A percentile compares a stretch with the other conserved stretches of the same genome.
phyloP scores from a whole-genome alignment of 768 basidiomycete species.

The Agrocybe chaxingu region DNA sequence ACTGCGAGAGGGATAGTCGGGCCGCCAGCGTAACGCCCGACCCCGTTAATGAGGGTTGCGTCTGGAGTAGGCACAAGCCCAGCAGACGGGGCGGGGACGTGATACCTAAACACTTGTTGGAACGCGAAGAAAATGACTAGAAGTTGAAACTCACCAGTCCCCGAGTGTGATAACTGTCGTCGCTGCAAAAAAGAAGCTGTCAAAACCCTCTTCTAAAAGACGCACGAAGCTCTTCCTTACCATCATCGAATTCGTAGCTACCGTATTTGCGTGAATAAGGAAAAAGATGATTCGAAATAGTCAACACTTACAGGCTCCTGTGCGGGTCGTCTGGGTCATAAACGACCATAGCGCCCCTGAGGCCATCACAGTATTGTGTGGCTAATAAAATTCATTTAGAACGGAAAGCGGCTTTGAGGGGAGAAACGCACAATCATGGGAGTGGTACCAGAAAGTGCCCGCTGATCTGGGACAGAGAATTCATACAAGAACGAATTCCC shows the following conservation, averaged over 20 bases:
- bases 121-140: background rate
- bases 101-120: constrained; percentile 21
- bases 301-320: constrained; percentile 8
- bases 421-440: constrained; percentile 26
- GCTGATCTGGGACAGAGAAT: constrained; percentile 26
- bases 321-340: constrained; percentile 24
- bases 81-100: constrained; percentile 21
- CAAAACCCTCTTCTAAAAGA: constrained; percentile 2
- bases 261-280: background rate
- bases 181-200: constrained; percentile 19
- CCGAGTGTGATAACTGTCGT: constrained; percentile 23
- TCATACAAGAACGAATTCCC: constrained; percentile 29
- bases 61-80: constrained; percentile 26
- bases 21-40: constrained; percentile 38
- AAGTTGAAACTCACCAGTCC: constrained; percentile 22
- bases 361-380: constrained; percentile 56
- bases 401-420: constrained; percentile 6
- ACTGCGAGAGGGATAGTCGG: constrained; percentile 33
- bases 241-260: constrained; percentile 12
- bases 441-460: constrained; percentile 43
- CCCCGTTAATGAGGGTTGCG: constrained; percentile 45
- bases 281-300: too few relatives aligned
- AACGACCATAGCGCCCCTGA: constrained; percentile 33
- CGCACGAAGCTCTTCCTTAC: constrained; percentile 1
- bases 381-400: constrained; percentile 13